Conservation (phyloP, 1,284 basidiomycete species). For the Porogramme epimiltina region DNA sequence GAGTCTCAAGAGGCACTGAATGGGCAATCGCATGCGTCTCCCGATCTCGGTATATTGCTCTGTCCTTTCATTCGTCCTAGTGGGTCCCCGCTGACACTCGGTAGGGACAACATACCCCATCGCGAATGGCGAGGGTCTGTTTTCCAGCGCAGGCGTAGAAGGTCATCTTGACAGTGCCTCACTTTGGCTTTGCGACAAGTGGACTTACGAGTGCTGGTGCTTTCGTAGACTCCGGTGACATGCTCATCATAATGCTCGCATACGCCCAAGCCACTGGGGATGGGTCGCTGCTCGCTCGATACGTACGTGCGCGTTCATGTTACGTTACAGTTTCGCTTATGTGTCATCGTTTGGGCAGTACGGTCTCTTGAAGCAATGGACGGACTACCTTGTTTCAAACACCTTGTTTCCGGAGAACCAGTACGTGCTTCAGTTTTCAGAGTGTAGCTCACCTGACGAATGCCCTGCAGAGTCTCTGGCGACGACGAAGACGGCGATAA, state of each 20-base stretch:
- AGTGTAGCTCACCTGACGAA: neutral
- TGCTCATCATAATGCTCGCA: conserved; percentile 70
- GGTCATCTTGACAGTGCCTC: conserved; percentile 9
- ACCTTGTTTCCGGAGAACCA: conserved; percentile 55
- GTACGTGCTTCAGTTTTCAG: conserved; percentile 31
- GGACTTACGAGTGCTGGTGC: neutral
- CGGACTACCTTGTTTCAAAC: conserved; percentile 62
- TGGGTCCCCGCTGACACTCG: neutral
- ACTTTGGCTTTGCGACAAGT: neutral
- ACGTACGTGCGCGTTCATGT: conserved; percentile 40
- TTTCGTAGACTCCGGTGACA: conserved; percentile 58
- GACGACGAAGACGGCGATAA: conserved; percentile 50
- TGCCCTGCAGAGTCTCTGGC: conserved; percentile 52
- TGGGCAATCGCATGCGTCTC: conserved; percentile 36
- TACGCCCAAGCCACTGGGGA: conserved; percentile 64
- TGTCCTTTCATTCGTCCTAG: neutral
- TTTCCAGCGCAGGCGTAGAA: conserved; percentile 7
- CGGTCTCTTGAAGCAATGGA: conserved; percentile 64
- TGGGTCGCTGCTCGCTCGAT: conserved; percentile 47
- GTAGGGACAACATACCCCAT: conserved; percentile 24
- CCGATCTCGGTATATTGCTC: conserved; percentile 41
- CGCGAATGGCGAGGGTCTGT: conserved; percentile 2
- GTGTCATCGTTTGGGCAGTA: conserved; percentile 36
- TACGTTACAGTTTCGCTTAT: neutral
- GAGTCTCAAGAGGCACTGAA: conserved; percentile 38